Evolutionary conservation across 305 asterid species (phyloP), one percentile per base, ranked within the genome.

Genomic region (Plantago lanceolata): DNA sequence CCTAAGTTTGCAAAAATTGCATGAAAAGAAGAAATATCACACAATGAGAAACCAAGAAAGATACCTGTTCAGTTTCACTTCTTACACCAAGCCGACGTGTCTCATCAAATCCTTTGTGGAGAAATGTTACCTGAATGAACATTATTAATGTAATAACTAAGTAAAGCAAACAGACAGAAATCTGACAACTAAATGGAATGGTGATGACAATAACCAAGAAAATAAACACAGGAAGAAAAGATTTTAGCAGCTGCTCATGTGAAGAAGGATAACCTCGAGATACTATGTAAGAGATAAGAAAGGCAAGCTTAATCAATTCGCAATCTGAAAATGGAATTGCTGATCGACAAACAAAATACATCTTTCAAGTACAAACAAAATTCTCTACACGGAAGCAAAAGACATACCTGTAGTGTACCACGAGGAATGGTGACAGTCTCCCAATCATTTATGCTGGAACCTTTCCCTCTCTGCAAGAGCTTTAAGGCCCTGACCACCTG

Each of bases 391-490:
- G 40, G 9, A 74, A 59, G 76, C 81, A 70, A 75, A 58, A 82
- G 90, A 74, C 78, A 3, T 24, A 94, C 99, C 99, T 94, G 99
- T 71, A 94, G 96, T 74, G 99, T 94, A 79, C 99, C 99, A 73
- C 99, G 95, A 62, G 95, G 96, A 81, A 94, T 94, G 50, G 80
- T 73, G 63, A 90, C 88, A 20, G 93, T 85, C 82, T 86, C 85
- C 97, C 95, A 86, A 69, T 70, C 82, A 61, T 84, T 77, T 57
- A 68, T 51, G 61, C 18, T 68, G 65, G 84, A 75, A 63, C 80
- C 86, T 69, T 73, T 79, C 70, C 91, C 95, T 65, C 74, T 75
- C 78, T 86, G 96, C 76, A 94, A 77, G 78, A 79, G 82, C 45
- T 75, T 76, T 59, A 94, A 76, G 65, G 99, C 97, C 89, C 99